Base-by-base conservation (phyloP, 1,284 basidiomycete species). In the Marasmius oreades region DNA sequence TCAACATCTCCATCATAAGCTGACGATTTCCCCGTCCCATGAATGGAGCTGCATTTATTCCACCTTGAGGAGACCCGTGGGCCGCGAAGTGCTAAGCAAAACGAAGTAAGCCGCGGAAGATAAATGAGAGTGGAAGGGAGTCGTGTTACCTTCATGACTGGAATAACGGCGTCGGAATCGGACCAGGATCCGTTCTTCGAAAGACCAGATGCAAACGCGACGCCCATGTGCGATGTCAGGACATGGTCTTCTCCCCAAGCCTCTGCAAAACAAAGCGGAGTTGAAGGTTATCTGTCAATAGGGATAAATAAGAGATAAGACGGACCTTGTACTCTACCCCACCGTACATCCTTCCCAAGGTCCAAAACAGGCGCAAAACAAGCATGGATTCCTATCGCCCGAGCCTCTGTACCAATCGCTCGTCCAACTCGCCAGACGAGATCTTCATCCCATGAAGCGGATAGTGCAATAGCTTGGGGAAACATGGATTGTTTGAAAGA, bases 401-500 rank as follows among this genome's bases (percentile, higher is more conserved):
- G 56, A 20, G 68, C 68, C 52, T 69, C 67, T 14, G 61, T 47
- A 5, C 66, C 67, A 34, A 69, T 65, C 1, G 67, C 67, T 23
- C 68, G 57, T 5, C 66, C 67, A 5, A 69, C 66, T 8, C 55
- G 24, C 42, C 62, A 62, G 20, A 65, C 63, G 31, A 68, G 56
- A 20, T 62, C 56, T 33, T 61, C 60, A 53, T 68, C 68, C 55
- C 64, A 69, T 12, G 59, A 62, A 24, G 68, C 65, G 20, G 63
- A 57, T 37, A 69, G 36, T 5, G 56, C 67, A 53, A 69, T 64
- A 2, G 63, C 51, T 44, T 63, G 62, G 18, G 66, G 68, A 55
- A 68, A 69, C 61, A 68, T 65, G 52, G 63, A 64, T 59, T 68
- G 67, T 46, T 63, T 67, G 60, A 64, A 68, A 2, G 66, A 67